Conservation (phyloP, 306 rosid species). For the Elaeagnus macrophylla region DNA sequence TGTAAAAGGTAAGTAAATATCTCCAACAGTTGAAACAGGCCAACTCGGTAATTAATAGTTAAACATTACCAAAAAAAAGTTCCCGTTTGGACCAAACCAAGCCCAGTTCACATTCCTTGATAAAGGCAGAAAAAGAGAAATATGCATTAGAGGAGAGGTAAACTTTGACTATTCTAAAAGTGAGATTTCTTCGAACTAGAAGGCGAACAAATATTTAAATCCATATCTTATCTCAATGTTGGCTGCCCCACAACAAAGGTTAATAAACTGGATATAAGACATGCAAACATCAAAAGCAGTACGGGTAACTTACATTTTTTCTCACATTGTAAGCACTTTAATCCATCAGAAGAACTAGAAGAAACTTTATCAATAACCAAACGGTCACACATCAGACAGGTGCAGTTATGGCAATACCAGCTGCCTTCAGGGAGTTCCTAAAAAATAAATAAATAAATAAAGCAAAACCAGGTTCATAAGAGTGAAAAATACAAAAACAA, state of each 20-base stretch:
- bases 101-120: too few relatives aligned
- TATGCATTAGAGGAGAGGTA: too few relatives aligned
- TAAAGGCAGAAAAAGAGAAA: too few relatives aligned
- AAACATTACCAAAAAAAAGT: too few relatives aligned
- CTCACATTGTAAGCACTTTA: conserved; percentile 85
- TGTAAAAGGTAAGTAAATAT: too few relatives aligned
- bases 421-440: conserved; percentile 95
- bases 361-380: conserved; percentile 55
- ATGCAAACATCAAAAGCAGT: conserved; percentile 15
- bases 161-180: too few relatives aligned
- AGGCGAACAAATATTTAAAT: too few relatives aligned
- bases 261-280: conserved; percentile 8
- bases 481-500: conserved; percentile 8
- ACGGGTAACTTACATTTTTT: conserved; percentile 59
- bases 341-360: conserved; percentile 42
- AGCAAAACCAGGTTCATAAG: not conserved
- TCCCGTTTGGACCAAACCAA: too few relatives aligned
- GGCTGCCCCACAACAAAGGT: not conserved
- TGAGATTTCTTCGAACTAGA: too few relatives aligned
- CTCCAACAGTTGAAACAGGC: too few relatives aligned
- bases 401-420: conserved; percentile 89
- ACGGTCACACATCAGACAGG: conserved; percentile 77
- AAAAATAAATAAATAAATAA: conserved; percentile 19
- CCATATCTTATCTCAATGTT: not conserved
- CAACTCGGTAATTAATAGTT: too few relatives aligned